These are phyloP conservation scores for Aureobasidium mangrovei DNA, from an alignment of 2,329 filamentous ascomycete genomes.

Conservation along the genomic window DNA sequence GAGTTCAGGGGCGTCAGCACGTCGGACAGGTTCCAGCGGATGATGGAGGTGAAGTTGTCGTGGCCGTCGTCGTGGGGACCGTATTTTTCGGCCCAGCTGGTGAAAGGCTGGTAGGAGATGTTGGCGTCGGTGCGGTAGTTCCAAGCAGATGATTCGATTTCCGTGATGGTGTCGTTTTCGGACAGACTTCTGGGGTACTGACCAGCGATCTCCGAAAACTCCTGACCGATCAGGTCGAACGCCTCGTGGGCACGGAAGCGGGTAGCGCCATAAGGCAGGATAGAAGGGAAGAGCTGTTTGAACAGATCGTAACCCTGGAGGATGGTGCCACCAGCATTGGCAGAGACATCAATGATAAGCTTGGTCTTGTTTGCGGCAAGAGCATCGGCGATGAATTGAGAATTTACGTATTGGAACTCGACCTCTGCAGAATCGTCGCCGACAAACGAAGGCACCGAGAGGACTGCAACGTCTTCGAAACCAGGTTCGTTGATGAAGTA, in stretches of 20 bases:
- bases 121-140: slow-evolving; percentile 41
- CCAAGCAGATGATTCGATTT: slow-evolving; percentile 34
- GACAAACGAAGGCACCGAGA: slow-evolving; percentile 36
- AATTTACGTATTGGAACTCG: slow-evolving; percentile 35
- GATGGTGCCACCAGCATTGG: slow-evolving; percentile 52
- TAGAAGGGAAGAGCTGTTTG: slow-evolving; percentile 46
- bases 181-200: slow-evolving; percentile 25
- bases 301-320: slow-evolving; percentile 55
- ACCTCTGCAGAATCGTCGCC: slow-evolving; percentile 23
- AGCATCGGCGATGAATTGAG: slow-evolving; percentile 34
- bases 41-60: slow-evolving; percentile 50
- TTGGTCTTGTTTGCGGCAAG: slow-evolving; percentile 48
- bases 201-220: slow-evolving; percentile 29
- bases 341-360: slow-evolving; percentile 50
- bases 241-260: slow-evolving; percentile 44
- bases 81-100: slow-evolving; percentile 39
- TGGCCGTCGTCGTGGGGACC: slow-evolving; percentile 34
- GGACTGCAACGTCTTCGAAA: slow-evolving; percentile 39
- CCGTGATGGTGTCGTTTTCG: slow-evolving; percentile 32
- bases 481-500: slow-evolving; percentile 38
- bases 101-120: slow-evolving; percentile 42
- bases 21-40: slow-evolving; percentile 44
- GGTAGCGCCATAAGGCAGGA: slow-evolving; percentile 41
- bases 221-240: slow-evolving; percentile 36
- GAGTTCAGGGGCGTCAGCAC: slow-evolving; percentile 31